Percentiles rank a stretch among this genome's conserved stretches.
phyloP scores from a whole-genome alignment of 1,284 basidiomycete genomes.

The Cutaneotrichosporon sp. region DNA sequence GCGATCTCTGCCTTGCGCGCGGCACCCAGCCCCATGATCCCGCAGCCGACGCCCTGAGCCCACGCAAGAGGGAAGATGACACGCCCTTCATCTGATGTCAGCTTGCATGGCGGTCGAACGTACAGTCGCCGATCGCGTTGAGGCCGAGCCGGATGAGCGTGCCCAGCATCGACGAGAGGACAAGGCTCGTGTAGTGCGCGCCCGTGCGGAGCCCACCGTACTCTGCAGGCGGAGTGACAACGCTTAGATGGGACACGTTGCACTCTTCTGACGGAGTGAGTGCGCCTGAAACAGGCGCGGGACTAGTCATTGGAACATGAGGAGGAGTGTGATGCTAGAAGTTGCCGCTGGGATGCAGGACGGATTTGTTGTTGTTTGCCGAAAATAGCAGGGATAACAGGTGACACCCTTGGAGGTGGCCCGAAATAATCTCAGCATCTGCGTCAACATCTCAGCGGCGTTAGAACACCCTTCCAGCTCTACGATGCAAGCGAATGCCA shows the following conservation, averaged over 20 bases:
- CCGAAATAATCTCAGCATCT: too few species aligned
- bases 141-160: conserved; percentile 73
- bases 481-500: too few species aligned
- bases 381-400: neutral
- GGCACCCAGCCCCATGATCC: conserved; percentile 81
- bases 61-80: conserved; percentile 82
- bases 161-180: conserved; percentile 75
- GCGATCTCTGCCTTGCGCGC: conserved; percentile 69
- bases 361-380: neutral
- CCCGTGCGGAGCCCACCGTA: conserved; percentile 19
- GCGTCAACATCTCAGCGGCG: too few species aligned
- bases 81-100: conserved; percentile 56
- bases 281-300: neutral
- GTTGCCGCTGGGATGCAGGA: neutral
- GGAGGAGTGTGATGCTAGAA: neutral
- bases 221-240: conserved; percentile 12
- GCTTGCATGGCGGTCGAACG: neutral
- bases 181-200: conserved; percentile 61
- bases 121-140: conserved; percentile 60
- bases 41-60: conserved; percentile 83
- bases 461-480: too few species aligned
- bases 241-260: conserved; percentile 22
- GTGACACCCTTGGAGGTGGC: neutral
- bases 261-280: neutral
- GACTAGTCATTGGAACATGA: neutral